phyloP scores from a whole-genome alignment of 345 rosid genomes.

The Luvunga scandens region DNA sequence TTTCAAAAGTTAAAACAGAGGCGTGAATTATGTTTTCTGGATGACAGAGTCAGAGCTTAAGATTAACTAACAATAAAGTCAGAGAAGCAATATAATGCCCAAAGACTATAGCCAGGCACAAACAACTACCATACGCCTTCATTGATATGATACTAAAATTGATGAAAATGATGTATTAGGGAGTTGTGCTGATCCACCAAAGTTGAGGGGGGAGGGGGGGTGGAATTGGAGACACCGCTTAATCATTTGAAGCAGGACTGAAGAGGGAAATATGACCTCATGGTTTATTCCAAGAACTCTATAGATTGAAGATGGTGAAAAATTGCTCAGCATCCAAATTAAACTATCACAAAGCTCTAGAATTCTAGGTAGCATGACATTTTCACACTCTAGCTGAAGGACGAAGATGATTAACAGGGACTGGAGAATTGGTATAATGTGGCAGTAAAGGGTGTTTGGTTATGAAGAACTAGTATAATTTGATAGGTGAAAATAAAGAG shows the following conservation, averaged over 20 bases:
- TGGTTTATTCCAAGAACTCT: background rate
- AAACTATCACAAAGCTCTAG: background rate
- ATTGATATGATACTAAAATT: background rate
- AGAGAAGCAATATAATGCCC: background rate
- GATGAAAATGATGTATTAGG: background rate
- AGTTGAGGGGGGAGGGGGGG: background rate
- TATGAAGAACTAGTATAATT: background rate
- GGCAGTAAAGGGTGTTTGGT: background rate
- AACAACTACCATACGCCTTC: background rate
- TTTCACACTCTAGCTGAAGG: background rate
- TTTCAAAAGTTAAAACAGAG: background rate
- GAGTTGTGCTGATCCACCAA: background rate
- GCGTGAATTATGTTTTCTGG: background rate
- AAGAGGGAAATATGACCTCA: background rate
- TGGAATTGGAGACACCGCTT: background rate
- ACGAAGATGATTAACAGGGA: background rate
- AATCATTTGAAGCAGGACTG: background rate
- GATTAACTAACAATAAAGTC: background rate
- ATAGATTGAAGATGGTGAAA: background rate
- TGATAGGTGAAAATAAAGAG: background rate
- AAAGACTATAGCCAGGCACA: background rate
- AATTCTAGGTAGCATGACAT: background rate
- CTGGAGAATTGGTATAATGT: background rate
- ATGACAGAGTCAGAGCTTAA: background rate
- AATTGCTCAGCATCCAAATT: background rate